Evolutionary conservation across 129 eudicot species (phyloP), one percentile per base, ranked within the genome.

Genomic region (Lactuca sativa): DNA sequence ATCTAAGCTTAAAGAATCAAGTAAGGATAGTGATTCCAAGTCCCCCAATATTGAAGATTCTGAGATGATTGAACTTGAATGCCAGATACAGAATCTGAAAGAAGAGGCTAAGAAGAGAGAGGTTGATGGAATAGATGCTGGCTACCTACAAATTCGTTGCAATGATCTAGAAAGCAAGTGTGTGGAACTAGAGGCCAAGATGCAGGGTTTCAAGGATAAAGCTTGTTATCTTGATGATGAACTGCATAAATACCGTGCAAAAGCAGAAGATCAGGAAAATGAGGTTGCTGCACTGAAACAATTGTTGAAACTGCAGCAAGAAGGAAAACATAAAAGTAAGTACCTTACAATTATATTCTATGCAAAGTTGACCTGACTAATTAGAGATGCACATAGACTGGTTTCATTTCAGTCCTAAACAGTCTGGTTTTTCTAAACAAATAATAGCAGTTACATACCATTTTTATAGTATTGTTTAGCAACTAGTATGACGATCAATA

Each of bases 81-180:
- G 55, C 69, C 79, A 86, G 66, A 55, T 77, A 59, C 64, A 76
- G 73, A 25, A 73, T 74, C 84, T 82, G 67, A 72, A 80, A 77
- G 76, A 64, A 56, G 84, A 81, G 72, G 69, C 74, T 63, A 72
- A 69, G 55, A 71, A 67, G 62, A 80, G 74, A 67, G 86, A 86
- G 71, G 56, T 66, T 61, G 73, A 74, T 51, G 61, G 66, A 56
- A 63, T 77, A 17, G 81, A 66, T 51, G 72, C 74, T 62, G 56
- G 30, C 36, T 37, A 74, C 40, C 73, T 78, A 54, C 78, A 83
- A 76, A 72, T 30, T 69, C 88, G 49, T 60, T 74, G 66, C 47
- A 44, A 62, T 63, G 86, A 83, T 59, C 76, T 86, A 59, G 81
- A 86, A 71, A 72, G 44, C 38, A 83, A 83, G 78, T 83, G 86